These are phyloP conservation scores for Stemphylium beticola DNA, from an alignment of 2,329 filamentous ascomycete species.

Conservation along the genomic window DNA sequence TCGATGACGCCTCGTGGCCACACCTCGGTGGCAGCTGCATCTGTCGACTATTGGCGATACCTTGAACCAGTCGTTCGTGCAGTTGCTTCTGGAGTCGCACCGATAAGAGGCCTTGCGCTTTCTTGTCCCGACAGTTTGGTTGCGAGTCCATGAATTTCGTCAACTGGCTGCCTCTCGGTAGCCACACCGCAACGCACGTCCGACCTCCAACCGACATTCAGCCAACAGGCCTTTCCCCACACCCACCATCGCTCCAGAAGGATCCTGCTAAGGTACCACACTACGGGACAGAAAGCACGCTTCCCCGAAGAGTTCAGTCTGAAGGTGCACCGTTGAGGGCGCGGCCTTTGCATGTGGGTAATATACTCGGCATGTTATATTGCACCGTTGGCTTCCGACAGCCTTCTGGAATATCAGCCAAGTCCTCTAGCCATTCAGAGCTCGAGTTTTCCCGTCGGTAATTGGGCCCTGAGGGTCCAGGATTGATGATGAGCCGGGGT, in stretches of 20 bases:
- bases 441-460: conserved; percentile 14
- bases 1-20: conserved; percentile 16
- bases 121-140: conserved; percentile 35
- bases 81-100: conserved; percentile 22
- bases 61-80: conserved; percentile 21
- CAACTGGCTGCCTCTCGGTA: conserved; percentile 37
- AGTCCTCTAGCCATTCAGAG: conserved; percentile 28
- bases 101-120: conserved; percentile 43
- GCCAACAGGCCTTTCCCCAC: conserved; percentile 17
- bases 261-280: conserved; percentile 26
- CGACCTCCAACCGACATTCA: conserved; percentile 23
- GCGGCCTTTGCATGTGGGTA: conserved; percentile 22
- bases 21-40: conserved; percentile 20
- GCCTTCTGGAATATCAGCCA: conserved; percentile 25
- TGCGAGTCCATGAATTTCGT: conserved; percentile 32
- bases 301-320: conserved; percentile 25
- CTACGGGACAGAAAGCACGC: conserved; percentile 34
- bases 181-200: conserved; percentile 35
- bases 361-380: conserved; percentile 31
- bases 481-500: conserved; percentile 20
- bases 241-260: conserved; percentile 11
- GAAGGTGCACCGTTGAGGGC: conserved; percentile 22
- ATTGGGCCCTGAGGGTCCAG: conserved; percentile 17
- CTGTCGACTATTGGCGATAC: conserved; percentile 6
- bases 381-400: conserved; percentile 19